Evolutionary conservation across 2,329 filamentous ascomycete species (phyloP).

Genomic region (Epichloe elymi): DNA sequence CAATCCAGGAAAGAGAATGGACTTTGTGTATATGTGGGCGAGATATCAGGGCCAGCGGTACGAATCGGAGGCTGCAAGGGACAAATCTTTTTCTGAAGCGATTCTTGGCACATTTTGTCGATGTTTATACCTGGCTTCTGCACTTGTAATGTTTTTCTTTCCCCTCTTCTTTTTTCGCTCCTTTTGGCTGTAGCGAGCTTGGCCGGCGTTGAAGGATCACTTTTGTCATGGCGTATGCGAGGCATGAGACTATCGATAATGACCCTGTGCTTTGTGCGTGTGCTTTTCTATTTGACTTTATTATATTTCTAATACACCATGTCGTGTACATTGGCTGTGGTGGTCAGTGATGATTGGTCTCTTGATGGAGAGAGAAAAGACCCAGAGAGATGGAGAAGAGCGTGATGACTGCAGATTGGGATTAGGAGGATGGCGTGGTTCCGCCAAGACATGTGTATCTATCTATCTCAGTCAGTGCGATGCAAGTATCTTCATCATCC

Average conservation of each 20-base stretch:
- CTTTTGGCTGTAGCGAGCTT: constrained; percentile 6
- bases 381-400: too few species aligned
- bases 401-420: too few species aligned
- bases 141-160: constrained; percentile 7
- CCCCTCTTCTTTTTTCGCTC: constrained; percentile 6
- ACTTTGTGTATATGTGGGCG: not conserved
- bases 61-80: not conserved
- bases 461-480: too few species aligned
- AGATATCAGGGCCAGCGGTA: not conserved
- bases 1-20: not conserved
- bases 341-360: not conserved
- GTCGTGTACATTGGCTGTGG: not conserved
- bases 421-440: too few species aligned
- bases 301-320: not conserved
- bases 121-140: constrained; percentile 9
- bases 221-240: constrained; percentile 8
- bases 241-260: constrained; percentile 5
- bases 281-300: not conserved
- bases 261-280: constrained; percentile 4
- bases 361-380: too few species aligned
- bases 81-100: not conserved
- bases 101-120: constrained; percentile 1
- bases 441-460: too few species aligned
- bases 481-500: too few species aligned
- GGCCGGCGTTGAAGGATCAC: constrained; percentile 7